Evolutionary conservation across 306 rosid genomes (phyloP), one percentile per base, ranked within the genome.

Genomic region (Prunus dulcis): DNA sequence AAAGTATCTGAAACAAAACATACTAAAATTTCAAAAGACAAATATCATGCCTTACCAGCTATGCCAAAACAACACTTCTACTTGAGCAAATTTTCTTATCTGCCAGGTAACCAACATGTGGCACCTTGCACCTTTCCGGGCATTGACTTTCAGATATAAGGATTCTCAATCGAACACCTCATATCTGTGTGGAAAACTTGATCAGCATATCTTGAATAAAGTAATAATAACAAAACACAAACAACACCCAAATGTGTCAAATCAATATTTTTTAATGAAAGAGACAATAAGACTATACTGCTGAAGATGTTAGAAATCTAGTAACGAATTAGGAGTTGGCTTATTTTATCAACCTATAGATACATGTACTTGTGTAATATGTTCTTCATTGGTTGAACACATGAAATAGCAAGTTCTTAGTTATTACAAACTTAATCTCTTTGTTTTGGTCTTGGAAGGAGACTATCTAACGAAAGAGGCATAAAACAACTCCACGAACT

Each of bases 171-270:
- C 11, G 1, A 30, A 18, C 38, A 53, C 14, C 55, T 38, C 41
- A 57, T 58, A 41, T 30, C 76, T 72, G 53, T 11, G 47, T 1
- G 15, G 11, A 11, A 11, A 14, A 32, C 63, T 25, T 43, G 62
- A 56, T 72, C 76, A 72, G 55, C 55, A 57, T 20, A 56, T 56
- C 76, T 56, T 38, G 4, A 56, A 43, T 38, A 38, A 17, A 50
- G 10, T 25, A 50, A 58, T 4, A 57, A 20, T 22, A 23, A 25
- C 30, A 10, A 58, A 52, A 52, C 12, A 30, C 28, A 30, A 49
- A 49, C 17, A 49, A 13, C 53, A 49, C 17, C 53, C 53, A 3
- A 49, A 1, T 49, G 14, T 49, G 43, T 38, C 43, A 38, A 38
- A 38, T 38, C 43, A 32, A 32, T 32, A 6, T 38, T 38, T 38